Conservation (phyloP, 2,329 filamentous ascomycete genomes). For the Fusarium annulatum region DNA sequence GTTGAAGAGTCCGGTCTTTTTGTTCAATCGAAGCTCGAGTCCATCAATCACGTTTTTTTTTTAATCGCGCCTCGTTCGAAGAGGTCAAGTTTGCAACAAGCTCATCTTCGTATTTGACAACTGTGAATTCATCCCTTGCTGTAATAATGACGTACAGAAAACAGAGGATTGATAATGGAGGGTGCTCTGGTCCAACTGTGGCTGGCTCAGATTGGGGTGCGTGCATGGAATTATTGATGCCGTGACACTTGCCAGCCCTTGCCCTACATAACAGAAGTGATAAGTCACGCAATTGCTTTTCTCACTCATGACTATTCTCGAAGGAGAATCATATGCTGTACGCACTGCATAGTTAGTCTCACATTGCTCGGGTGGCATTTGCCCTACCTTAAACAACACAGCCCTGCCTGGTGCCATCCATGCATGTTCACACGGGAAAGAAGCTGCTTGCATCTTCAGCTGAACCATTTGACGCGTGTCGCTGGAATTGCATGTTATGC, state of each 20-base stretch:
- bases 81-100: neutral
- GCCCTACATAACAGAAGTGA: neutral
- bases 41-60: neutral
- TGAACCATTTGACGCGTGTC: neutral
- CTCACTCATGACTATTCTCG: neutral
- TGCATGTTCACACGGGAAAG: neutral
- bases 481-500: neutral
- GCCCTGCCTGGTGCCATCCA: neutral
- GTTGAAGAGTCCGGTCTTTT: conserved; percentile 1
- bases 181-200: conserved; percentile 15
- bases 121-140: neutral
- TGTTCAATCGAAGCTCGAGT: neutral
- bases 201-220: conserved; percentile 5
- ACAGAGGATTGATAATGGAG: neutral
- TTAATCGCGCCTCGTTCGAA: neutral
- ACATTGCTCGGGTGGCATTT: neutral
- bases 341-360: neutral
- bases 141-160: conserved; percentile 21
- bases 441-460: neutral
- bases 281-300: neutral
- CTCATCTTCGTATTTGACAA: neutral
- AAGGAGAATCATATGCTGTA: neutral
- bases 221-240: neutral
- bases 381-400: neutral
- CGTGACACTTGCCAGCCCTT: neutral